Conservation (phyloP, 169 alveolate species). For the Cryptosporidium muris region DNA sequence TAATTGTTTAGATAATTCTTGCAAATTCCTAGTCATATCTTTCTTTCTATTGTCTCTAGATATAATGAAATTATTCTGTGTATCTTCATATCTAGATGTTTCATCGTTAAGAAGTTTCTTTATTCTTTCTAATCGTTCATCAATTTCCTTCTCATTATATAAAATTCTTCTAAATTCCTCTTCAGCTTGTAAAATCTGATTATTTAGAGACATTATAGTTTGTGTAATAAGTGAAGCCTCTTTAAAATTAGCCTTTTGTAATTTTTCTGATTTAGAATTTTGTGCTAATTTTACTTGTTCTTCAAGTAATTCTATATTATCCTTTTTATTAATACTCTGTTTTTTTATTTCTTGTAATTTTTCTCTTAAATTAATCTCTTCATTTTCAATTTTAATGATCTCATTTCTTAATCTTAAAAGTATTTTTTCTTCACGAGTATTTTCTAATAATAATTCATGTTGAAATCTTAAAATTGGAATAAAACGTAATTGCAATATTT, state of each 20-base stretch:
- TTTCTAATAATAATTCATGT: constrained; percentile 12
- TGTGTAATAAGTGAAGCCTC: constrained; percentile 64
- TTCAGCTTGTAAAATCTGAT: constrained; percentile 34
- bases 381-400: constrained; percentile 32
- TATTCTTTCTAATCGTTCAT: constrained; percentile 54
- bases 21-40: constrained; percentile 1
- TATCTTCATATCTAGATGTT: constrained; percentile 3
- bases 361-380: constrained; percentile 29
- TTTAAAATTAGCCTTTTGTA: constrained; percentile 37
- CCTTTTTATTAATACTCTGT: constrained; percentile 13
- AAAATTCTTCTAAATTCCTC: constrained; percentile 15
- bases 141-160: constrained; percentile 48
- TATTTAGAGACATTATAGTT: constrained; percentile 18
- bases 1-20: too few relatives aligned
- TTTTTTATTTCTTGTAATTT: constrained; percentile 49
- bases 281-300: constrained; percentile 45
- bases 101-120: constrained; percentile 14
- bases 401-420: constrained; percentile 18
- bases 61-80: constrained; percentile 4
- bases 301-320: constrained; percentile 48
- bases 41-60: constrained; percentile 15
- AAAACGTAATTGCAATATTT: constrained; percentile 10
- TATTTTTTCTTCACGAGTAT: constrained; percentile 16
- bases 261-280: constrained; percentile 50
- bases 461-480: constrained; percentile 32